Percentiles rank a stretch among this genome's conserved stretches.
Evolutionary conservation across 768 basidiomycete species (phyloP).

Genomic region (Mycena vitilis): DNA sequence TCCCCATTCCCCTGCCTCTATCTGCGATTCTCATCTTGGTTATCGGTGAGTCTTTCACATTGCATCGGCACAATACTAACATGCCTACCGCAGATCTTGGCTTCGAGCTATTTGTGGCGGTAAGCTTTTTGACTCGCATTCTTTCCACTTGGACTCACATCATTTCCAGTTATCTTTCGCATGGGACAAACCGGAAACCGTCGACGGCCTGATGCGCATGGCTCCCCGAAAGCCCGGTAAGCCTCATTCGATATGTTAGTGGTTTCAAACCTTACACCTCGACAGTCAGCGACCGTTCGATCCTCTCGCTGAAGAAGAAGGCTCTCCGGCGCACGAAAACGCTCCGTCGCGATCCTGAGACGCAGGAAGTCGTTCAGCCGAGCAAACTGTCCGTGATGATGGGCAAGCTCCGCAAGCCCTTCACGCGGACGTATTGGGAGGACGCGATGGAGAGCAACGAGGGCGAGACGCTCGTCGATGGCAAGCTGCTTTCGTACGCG

Average conservation of each 20-base stretch:
- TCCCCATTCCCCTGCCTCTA: slow-evolving; percentile 73
- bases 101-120: slow-evolving; percentile 75
- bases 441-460: slow-evolving; percentile 65
- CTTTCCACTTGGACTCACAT: background rate
- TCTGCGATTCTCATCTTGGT: slow-evolving; percentile 78
- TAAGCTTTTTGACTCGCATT: slow-evolving; percentile 44
- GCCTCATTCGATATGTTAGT: slow-evolving; percentile 11
- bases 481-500: slow-evolving; percentile 71
- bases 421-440: slow-evolving; percentile 70
- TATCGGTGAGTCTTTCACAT: slow-evolving; percentile 58
- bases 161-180: slow-evolving; percentile 69
- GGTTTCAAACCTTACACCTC: background rate
- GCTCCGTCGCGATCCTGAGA: slow-evolving; percentile 64
- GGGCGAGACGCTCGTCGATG: slow-evolving; percentile 70
- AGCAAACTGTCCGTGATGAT: slow-evolving; percentile 53
- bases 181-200: slow-evolving; percentile 77
- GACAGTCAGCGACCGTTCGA: slow-evolving; percentile 67
- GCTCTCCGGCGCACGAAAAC: slow-evolving; percentile 70
- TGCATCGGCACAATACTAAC: background rate
- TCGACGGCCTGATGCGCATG: slow-evolving; percentile 75
- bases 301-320: slow-evolving; percentile 62
- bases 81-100: slow-evolving; percentile 64
- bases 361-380: slow-evolving; percentile 55
- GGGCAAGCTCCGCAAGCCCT: slow-evolving; percentile 60
- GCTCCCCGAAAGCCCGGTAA: slow-evolving; percentile 72